Evolutionary conservation across 331 rosid species (phyloP).

Genomic region (Dryas integrifolia): DNA sequence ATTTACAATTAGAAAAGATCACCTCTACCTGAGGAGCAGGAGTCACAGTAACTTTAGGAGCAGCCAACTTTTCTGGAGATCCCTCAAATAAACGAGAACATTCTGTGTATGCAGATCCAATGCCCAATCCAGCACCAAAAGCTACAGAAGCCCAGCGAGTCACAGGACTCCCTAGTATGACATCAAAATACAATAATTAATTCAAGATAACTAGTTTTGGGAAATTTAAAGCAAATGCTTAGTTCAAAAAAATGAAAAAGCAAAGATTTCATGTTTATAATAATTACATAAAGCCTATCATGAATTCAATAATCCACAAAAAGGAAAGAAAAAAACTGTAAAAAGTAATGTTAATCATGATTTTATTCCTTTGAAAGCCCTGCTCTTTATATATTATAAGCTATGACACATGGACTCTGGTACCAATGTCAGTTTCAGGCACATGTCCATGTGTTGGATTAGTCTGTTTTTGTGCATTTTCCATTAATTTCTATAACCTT

Average conservation of each 20-base stretch:
- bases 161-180: conserved; percentile 62
- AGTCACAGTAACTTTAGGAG: conserved; percentile 38
- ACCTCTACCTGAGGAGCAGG: conserved; percentile 43
- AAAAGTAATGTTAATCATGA: no score
- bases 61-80: conserved; percentile 41
- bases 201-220: conserved; percentile 4
- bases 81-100: conserved; percentile 59
- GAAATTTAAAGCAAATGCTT: background rate
- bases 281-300: background rate
- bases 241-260: background rate
- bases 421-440: background rate
- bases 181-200: conserved; percentile 16
- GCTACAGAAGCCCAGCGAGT: conserved; percentile 86
- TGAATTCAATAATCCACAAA: background rate
- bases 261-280: background rate
- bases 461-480: no score
- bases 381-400: background rate
- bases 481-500: background rate
- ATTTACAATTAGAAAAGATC: conserved; percentile 6
- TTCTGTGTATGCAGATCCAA: conserved; percentile 74
- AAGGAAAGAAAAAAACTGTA: no score
- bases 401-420: background rate
- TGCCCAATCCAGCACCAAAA: conserved; percentile 78
- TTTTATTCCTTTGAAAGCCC: background rate
- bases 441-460: background rate